Evolutionary conservation across 2,329 filamentous ascomycete genomes (phyloP).

Genomic region (Scedosporium apiospermum): DNA sequence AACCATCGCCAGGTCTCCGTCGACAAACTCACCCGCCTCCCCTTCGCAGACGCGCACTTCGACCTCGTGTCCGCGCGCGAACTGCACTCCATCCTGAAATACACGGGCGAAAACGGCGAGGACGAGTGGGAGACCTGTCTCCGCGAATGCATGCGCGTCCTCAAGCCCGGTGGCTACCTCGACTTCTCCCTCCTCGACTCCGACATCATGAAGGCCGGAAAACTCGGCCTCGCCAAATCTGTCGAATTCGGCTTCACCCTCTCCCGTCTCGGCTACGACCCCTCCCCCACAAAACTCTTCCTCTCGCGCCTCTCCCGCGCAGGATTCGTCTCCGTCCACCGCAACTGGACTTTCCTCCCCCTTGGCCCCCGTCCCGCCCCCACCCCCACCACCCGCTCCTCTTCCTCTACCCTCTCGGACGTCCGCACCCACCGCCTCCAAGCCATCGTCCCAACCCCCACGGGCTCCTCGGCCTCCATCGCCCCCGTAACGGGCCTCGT

Average conservation of each 20-base stretch:
- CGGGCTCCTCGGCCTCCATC: constrained; percentile 60
- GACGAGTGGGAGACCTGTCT: constrained; percentile 88
- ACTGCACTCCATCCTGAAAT: constrained; percentile 75
- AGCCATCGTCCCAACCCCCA: constrained; percentile 36
- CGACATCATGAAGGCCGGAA: constrained; percentile 78
- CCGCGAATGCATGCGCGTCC: constrained; percentile 76
- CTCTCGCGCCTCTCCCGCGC: constrained; percentile 62
- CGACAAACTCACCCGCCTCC: constrained; percentile 66
- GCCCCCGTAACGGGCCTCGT: constrained; percentile 72
- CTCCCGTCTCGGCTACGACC: constrained; percentile 82
- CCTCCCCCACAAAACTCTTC: constrained; percentile 72
- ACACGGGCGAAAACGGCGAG: constrained; percentile 52
- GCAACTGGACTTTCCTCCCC: constrained; percentile 83
- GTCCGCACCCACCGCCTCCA: constrained; percentile 44
- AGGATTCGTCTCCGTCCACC: constrained; percentile 71
- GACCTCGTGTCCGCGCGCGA: constrained; percentile 86
- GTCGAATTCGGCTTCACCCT: constrained; percentile 90
- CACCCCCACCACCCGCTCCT: constrained; percentile 14
- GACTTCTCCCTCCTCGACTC: constrained; percentile 88
- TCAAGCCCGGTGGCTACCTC: constrained; percentile 87
- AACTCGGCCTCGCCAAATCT: constrained; percentile 68
- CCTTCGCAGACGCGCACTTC: constrained; percentile 79
- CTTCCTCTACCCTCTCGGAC: constrained; percentile 21
- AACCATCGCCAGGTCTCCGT: constrained; percentile 84
- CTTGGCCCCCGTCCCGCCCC: constrained; percentile 44